Base-by-base conservation (phyloP, 345 rosid genomes). In the Nephelium lappaceum region DNA sequence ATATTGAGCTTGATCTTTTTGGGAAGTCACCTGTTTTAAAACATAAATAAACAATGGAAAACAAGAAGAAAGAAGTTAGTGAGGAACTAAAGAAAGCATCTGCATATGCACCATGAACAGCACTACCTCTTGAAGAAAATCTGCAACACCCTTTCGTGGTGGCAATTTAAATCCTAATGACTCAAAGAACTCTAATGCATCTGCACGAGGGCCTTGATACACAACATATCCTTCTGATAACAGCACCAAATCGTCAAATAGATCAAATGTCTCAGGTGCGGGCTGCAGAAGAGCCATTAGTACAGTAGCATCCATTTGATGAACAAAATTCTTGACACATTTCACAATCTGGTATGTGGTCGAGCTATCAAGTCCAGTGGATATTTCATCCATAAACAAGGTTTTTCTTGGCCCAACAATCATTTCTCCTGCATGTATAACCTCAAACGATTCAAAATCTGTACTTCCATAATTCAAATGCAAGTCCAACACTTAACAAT, bases 231-330 rank as follows among this genome's bases (percentile, higher is more conserved):
- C 99, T 77, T 95, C 99, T 51, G 99, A 90, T 76, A 95, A 81
- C 27, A 95, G 87, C 27, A 95, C 67, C 55, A 95, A 73, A 81
- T 95, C 99, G 81, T 93, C 99, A 84, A 95, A 92, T 70, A 95
- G 82, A 66, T 92, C 97, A 88, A 89, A 95, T 62, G 99, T 95
- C 88, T 93, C 99, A 4, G 99, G 99, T 39, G 98, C 93, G 71
- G 99, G 98, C 87, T 95, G 99, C 81, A 95, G 93, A 85, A 95
- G 94, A 80, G 96, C 93, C 93, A 95, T 93, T 36, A 95, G 88
- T 27, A 92, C 92, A 41, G 99, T 95, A 85, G 86, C 97, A 16
- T 93, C 93, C 99, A 95, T 93, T 19, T 84, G 83, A 82, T 92
- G 99, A 69, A 93, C 99, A 65, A 95, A 95, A 79, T 95, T 92